Percentiles rank a stretch among this genome's conserved stretches.
phyloP scores from a whole-genome alignment of 768 basidiomycete species.

The Lentinula raphanica region DNA sequence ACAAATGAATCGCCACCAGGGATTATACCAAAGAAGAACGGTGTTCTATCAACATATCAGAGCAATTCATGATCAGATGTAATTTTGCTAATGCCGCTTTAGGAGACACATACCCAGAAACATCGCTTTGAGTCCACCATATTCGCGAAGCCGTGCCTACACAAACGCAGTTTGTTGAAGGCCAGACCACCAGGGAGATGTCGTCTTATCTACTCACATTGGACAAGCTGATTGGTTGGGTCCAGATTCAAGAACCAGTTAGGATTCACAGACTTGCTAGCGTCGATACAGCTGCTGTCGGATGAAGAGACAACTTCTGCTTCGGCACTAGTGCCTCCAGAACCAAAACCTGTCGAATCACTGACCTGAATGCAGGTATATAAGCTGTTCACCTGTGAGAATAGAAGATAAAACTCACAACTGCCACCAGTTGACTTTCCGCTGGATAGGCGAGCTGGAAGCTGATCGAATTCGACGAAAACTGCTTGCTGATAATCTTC shows the following conservation, averaged over 20 bases:
- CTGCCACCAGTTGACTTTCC: constrained; percentile 69
- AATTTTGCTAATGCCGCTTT: too few relatives aligned
- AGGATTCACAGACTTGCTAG: constrained; percentile 40
- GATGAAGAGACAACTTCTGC: constrained; percentile 47
- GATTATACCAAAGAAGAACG: constrained; percentile 67
- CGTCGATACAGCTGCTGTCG: constrained; percentile 58
- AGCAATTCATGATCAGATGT: too few relatives aligned
- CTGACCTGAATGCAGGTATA: constrained; percentile 40
- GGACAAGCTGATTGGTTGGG: constrained; percentile 59
- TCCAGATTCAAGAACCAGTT: constrained; percentile 56
- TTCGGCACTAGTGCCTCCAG: constrained; percentile 70
- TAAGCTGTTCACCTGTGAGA: neutral
- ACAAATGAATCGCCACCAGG: constrained; percentile 75
- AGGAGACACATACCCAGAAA: constrained; percentile 48
- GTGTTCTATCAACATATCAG: constrained; percentile 33
- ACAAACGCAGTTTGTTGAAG: neutral
- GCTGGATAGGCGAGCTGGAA: constrained; percentile 63
- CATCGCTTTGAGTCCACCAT: constrained; percentile 53
- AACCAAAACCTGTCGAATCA: constrained; percentile 56
- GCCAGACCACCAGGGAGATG: too few relatives aligned
- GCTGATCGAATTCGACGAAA: constrained; percentile 36
- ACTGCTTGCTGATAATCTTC: constrained; percentile 50
- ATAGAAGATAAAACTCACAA: constrained; percentile 45
- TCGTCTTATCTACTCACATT: constrained; percentile 50
- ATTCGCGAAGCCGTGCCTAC: constrained; percentile 40